Evolutionary conservation across 129 eudicot species (phyloP).

Genomic region (Chrysanthemum seticuspe): DNA sequence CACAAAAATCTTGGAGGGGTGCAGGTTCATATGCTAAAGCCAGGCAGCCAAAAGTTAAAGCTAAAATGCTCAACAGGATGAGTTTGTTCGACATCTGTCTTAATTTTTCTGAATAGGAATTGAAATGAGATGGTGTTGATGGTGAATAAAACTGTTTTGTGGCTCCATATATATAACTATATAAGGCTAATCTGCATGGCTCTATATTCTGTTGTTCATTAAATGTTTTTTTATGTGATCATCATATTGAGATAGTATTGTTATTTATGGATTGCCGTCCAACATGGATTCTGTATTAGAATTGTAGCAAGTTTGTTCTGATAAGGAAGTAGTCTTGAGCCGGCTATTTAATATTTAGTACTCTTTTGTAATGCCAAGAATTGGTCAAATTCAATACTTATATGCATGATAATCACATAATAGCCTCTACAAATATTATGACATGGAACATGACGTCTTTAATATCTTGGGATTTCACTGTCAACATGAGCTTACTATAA

Average conservation of each 20-base stretch:
- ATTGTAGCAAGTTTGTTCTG: not conserved
- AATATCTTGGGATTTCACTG: too few relatives aligned
- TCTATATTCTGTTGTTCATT: constrained; percentile 14
- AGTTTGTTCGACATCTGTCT: constrained; percentile 22
- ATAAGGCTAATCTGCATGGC: constrained; percentile 16
- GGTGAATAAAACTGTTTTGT: constrained; percentile 17
- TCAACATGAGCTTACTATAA: not conserved
- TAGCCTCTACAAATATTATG: not conserved
- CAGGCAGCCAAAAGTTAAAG: constrained; percentile 24
- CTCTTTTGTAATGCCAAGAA: constrained; percentile 7
- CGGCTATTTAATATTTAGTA: not conserved
- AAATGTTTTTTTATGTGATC: not conserved
- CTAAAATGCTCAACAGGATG: constrained; percentile 9
- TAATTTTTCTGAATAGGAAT: not conserved
- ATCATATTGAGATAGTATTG: not conserved
- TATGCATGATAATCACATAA: not conserved
- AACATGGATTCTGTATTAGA: not conserved
- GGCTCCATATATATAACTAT: constrained; percentile 10
- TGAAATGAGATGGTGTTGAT: constrained; percentile 19
- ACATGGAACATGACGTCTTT: not conserved
- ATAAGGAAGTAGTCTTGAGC: constrained; percentile 10
- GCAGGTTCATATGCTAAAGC: constrained; percentile 36
- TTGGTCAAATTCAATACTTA: constrained; percentile 1
- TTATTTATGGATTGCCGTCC: constrained; percentile 2
- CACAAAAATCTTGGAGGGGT: constrained; percentile 50